Percentiles rank a stretch among this genome's conserved stretches.
phyloP scores from a whole-genome alignment of 2,329 filamentous ascomycete genomes.

The Neopestalotiopsis sp. region DNA sequence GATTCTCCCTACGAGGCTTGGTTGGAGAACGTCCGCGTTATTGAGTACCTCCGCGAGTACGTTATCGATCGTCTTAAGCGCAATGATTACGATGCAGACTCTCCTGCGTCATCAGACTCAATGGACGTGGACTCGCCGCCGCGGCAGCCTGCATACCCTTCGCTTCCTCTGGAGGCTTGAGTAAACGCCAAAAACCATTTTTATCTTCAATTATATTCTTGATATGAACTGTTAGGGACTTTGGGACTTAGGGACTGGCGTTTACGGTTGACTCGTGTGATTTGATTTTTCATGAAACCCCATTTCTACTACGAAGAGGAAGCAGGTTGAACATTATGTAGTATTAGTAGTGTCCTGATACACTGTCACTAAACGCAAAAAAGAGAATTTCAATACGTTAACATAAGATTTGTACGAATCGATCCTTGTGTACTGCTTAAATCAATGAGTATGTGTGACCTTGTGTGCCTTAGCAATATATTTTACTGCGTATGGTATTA shows the following conservation, averaged over 20 bases:
- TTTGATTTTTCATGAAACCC: background rate
- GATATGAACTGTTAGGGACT: background rate
- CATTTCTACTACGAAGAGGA: background rate
- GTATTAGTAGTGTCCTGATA: background rate
- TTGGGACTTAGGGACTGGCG: background rate
- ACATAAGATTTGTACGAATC: no score
- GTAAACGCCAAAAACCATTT: background rate
- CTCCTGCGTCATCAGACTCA: constrained; percentile 37
- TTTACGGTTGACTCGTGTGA: background rate
- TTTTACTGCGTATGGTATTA: no score
- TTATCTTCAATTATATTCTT: background rate
- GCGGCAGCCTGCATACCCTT: constrained; percentile 40
- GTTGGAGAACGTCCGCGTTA: constrained; percentile 69
- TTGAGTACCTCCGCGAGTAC: constrained; percentile 65
- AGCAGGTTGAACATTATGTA: background rate
- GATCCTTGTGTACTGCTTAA: no score
- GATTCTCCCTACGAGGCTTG: constrained; percentile 68
- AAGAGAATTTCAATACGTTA: no score
- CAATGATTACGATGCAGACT: constrained; percentile 53
- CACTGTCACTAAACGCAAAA: no score
- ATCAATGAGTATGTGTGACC: no score
- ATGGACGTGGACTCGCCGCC: constrained; percentile 39
- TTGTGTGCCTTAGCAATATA: no score
- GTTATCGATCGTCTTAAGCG: constrained; percentile 62
- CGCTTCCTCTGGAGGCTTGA: constrained; percentile 30